Base-by-base conservation (phyloP, 2,329 filamentous ascomycete species). In the Lachnum nothofagi region DNA sequence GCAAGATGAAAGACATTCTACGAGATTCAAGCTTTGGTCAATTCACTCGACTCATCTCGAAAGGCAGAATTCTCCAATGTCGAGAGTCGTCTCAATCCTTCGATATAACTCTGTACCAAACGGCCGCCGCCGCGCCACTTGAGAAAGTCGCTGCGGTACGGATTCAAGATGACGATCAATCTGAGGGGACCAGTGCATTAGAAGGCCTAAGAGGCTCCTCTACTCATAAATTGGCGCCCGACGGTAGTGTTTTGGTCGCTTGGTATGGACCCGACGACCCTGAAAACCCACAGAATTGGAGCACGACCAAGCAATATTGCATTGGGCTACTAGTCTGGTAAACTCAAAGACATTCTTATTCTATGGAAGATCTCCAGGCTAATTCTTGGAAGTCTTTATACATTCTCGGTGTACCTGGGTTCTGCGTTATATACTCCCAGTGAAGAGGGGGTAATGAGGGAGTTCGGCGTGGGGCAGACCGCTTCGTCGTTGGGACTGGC, bases 221-320 rank as follows among this genome's bases (percentile, higher is more conserved):
- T 27, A 6, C 6, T 27, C 25, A 12, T 16, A 16, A 37, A n/a
- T n/a, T 16, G 1, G 1, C 33, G 9, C 16, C 14, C 5, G 17
- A 16, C 17, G 17, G 16, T 37, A 25, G 14, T 2, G n/a, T 38
- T 22, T 23, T 38, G 14, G 46, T 52, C 12, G 37, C 40, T 16
- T 53, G 51, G 51, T 42, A 53, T 34, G 42, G 25, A 3, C 35
- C 42, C n/a, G 51, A 47, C 8, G 78, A 80, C 52, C 60, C 67
- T 3, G 73, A 68, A 4, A 77, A 79, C 58, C 77, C 77, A 3
- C 71, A 76, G 53, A 78, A 78, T 61, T 78, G 75, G 76, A 37
- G 33, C 17, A 17, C 14, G 1, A 9, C 17, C 16, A 37, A 37
- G 33, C 9, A 37, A 19, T 37, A 37, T 8, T 37, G 9, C 14